Evolutionary conservation across 371 early-diverging fungal genomes (phyloP), one percentile per base, ranked within the genome.

Genomic region (Apophysomyces variabilis): DNA sequence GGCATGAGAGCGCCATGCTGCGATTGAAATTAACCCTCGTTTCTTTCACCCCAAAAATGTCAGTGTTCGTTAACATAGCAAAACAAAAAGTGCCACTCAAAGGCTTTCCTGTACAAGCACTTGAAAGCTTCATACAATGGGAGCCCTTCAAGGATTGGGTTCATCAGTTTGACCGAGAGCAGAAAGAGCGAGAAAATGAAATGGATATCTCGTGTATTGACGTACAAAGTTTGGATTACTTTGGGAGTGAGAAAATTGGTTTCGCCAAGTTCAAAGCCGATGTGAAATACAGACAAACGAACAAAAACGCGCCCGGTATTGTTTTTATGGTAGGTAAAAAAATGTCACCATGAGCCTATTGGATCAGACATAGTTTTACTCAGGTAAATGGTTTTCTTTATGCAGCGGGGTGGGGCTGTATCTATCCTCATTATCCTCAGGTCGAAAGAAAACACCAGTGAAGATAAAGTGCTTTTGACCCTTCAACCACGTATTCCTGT

Each of bases 401-500:
- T 36, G 44, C 45, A 90, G 88, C 82, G 95, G 46, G 95, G 95
- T 9, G 91, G 90, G 0, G 82, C 94, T 7, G 91, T 92, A 2
- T 89, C 91, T 0, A 80, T 93, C 37, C 69, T 95, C 61, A 62
- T 94, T 16, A 72, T 93, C 14, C 68, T 95, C 12, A 71, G 80
- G 64, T 71, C 83, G 8, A 61, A 62, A 21, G 64, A 65, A 5
- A 60, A 80, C 36, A 82, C 78, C 14, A 16, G 58, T 11, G 73
- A 77, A 2, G 87, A 84, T 35, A 85, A 82, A 14, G 78, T 87
- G 14, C 75, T 93, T 14, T 67, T 95, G 61, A 89, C 92, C 0
- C 75, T 84, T 60, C 95, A 95, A 70, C 90, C 95, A 8, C 83
- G 95, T 7, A 66, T 94, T 11, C 83, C 95, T 0, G 84, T 90